These are phyloP conservation scores for Puccinia hordei DNA, from an alignment of 1,284 basidiomycete species.

Conservation along the genomic window DNA sequence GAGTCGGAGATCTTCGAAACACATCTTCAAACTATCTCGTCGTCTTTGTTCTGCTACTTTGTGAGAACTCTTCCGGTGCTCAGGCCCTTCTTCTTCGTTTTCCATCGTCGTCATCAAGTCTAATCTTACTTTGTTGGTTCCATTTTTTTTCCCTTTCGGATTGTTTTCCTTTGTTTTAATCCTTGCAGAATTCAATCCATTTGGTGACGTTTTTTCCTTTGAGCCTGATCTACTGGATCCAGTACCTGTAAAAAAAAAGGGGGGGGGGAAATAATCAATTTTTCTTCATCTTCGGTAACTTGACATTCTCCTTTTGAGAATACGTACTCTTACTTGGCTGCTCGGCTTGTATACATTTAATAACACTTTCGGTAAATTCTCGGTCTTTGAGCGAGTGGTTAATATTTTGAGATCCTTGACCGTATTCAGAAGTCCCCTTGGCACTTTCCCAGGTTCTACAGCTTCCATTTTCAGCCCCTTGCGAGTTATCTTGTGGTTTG, in stretches of 20 bases:
- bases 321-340: conserved; percentile 1
- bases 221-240: background rate
- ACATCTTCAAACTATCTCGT: conserved; percentile 89
- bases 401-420: background rate
- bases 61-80: conserved; percentile 81
- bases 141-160: background rate
- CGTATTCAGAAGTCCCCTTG: background rate
- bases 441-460: conserved; percentile 11
- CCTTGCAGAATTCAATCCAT: conserved; percentile 5
- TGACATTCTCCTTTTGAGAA: background rate
- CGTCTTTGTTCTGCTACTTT: conserved; percentile 97
- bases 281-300: background rate
- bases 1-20: conserved; percentile 87
- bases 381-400: background rate
- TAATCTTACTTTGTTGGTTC: background rate
- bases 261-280: background rate
- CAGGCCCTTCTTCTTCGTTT: conserved; percentile 55
- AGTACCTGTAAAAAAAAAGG: background rate
- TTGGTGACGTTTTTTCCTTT: background rate
- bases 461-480: background rate
- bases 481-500: background rate
- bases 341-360: background rate
- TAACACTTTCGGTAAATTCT: background rate
- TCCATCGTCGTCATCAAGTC: conserved; percentile 12
- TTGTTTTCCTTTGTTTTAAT: conserved; percentile 5